Evolutionary conservation across 768 basidiomycete species (phyloP), one percentile per base, ranked within the genome.

Genomic region (Pilatotrama ljubarskyi): DNA sequence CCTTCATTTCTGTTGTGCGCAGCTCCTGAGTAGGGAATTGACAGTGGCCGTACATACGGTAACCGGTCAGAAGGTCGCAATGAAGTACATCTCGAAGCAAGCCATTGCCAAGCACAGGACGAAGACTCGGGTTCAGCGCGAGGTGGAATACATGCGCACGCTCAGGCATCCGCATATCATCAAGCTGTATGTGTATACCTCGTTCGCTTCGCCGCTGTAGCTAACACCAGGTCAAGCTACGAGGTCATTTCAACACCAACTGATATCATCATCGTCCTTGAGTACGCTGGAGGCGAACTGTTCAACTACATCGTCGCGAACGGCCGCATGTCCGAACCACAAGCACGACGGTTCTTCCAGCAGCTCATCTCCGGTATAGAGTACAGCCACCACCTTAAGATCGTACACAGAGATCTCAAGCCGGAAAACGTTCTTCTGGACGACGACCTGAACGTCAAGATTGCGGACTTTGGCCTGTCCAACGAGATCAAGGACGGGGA

Each of bases 231-330:
- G 41, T 37, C 11, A 70, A 89, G 88, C 62, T 91, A 92, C 69
- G 90, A 91, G 71, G 88, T 90, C 40, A 97, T 98, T 65, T 94
- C 93, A 8, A 97, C 95, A 0, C 86, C 92, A 0, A 91, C 90
- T 1, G 94, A 98, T 72, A 97, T 99, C 67, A 95, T 99, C 71
- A 97, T 99, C 76, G 97, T 99, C 29, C 87, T 98, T 55, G 97
- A 99, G 73, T 98, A 88, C 72, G 96, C 95, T 2, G 91, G 91
- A 0, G 95, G 94, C 61, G 97, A 99, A 69, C 83, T 99, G 6
- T 99, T 99, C 82, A 94, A 98, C 75, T 97, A 95, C 76, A 98
- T 98, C 70, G 96, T 97, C 61, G 81, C 83, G n/a, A 85, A 95
- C 60, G 97, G 97, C 9, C 83, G 90, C 59, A 95, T 98, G 90